Percentiles rank a stretch among this genome's conserved stretches.
phyloP scores from a whole-genome alignment of 106 monocot genomes.

The Acanthochlamys bracteata region DNA sequence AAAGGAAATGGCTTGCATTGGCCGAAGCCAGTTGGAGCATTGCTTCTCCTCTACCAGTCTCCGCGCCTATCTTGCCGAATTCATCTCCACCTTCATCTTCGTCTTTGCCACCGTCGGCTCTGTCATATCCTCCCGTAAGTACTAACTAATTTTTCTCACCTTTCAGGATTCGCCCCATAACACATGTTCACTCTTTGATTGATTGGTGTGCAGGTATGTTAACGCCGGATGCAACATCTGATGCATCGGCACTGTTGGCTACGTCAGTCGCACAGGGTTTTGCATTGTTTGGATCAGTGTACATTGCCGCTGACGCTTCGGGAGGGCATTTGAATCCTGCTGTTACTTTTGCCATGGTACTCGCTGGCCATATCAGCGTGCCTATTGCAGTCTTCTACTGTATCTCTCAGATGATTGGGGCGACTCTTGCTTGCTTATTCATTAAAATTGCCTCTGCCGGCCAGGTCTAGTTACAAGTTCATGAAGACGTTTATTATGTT shows the following conservation, averaged over 20 bases:
- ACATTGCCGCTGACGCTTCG: slow-evolving; percentile 57
- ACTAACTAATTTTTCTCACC: neutral
- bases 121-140: slow-evolving; percentile 54
- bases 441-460: slow-evolving; percentile 58
- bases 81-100: slow-evolving; percentile 91
- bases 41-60: slow-evolving; percentile 45
- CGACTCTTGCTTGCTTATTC: slow-evolving; percentile 75
- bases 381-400: slow-evolving; percentile 65
- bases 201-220: slow-evolving; percentile 52
- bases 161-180: no score
- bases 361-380: slow-evolving; percentile 49
- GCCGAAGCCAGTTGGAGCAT: slow-evolving; percentile 26
- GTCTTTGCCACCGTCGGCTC: slow-evolving; percentile 70
- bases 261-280: slow-evolving; percentile 69
- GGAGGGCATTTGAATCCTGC: slow-evolving; percentile 89
- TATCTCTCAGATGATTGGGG: slow-evolving; percentile 44
- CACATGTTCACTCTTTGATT: neutral
- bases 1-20: slow-evolving; percentile 38
- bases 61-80: slow-evolving; percentile 80
- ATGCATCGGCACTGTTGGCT: slow-evolving; percentile 61
- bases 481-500: neutral
- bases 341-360: slow-evolving; percentile 63
- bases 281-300: slow-evolving; percentile 59
- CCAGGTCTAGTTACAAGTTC: slow-evolving; percentile 26
- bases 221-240: slow-evolving; percentile 45